A percentile compares a stretch with the other conserved stretches of the same genome.
Evolutionary conservation across 2,329 filamentous ascomycete genomes (phyloP).

Genomic region (Aspergillus vadensis): DNA sequence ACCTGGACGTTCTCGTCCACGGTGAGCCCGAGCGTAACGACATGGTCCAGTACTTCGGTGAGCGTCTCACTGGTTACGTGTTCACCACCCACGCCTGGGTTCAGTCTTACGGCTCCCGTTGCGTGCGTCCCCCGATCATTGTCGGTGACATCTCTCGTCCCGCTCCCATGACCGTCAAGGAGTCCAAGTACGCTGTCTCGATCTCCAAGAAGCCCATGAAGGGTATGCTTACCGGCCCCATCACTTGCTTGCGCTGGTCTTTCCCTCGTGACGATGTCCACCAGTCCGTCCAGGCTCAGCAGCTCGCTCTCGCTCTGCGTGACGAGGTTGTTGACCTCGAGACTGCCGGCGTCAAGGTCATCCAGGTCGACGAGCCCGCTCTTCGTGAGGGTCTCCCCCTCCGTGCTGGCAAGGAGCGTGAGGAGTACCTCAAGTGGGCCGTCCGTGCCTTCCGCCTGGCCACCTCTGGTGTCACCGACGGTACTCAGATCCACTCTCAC

Average conservation of each 20-base stretch:
- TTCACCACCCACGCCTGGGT: slow-evolving; percentile 99
- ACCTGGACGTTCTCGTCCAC: slow-evolving; percentile 95
- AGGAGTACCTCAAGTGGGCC: slow-evolving; percentile 95
- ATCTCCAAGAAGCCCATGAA: slow-evolving; percentile 99
- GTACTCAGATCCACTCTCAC: slow-evolving; percentile 99
- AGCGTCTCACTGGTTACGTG: slow-evolving; percentile 92
- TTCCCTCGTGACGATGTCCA: slow-evolving; percentile 99
- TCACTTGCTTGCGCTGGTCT: slow-evolving; percentile 98
- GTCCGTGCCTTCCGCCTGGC: slow-evolving; percentile 97
- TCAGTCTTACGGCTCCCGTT: slow-evolving; percentile 96
- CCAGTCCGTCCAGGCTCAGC: slow-evolving; percentile 98
- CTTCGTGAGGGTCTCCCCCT: slow-evolving; percentile 99
- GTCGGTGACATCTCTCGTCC: slow-evolving; percentile 98
- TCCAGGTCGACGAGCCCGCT: slow-evolving; percentile 98
- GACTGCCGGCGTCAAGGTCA: slow-evolving; percentile 93
- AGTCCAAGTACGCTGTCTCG: slow-evolving; percentile 97
- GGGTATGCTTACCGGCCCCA: slow-evolving; percentile 99
- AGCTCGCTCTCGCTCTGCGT: slow-evolving; percentile 95
- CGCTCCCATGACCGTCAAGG: slow-evolving; percentile 98
- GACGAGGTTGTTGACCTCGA: slow-evolving; percentile 99
- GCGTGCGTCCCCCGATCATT: slow-evolving; percentile 96
- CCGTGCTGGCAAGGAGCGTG: slow-evolving; percentile 88
- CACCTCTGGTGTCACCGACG: slow-evolving; percentile 88
- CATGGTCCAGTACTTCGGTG: slow-evolving; percentile 99
- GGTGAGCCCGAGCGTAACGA: slow-evolving; percentile 99